A percentile compares a stretch with the other conserved stretches of the same genome.
These are phyloP conservation scores for Penicillium cataractarum DNA, from an alignment of 495 filamentous ascomycete genomes.

Conservation along the genomic window DNA sequence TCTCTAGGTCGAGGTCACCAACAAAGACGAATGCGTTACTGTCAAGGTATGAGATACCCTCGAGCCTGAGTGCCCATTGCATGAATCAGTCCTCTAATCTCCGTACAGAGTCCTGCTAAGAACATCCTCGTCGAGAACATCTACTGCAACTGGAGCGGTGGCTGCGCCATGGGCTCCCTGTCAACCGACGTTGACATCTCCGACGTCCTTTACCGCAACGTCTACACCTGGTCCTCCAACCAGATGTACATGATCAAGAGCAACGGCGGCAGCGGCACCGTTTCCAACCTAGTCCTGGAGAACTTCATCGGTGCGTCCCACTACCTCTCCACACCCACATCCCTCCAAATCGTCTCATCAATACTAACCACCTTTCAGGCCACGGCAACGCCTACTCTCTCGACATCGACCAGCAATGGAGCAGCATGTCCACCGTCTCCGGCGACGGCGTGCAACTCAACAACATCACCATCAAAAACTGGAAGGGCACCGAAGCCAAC, in stretches of 20 bases:
- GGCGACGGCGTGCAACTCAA: constrained; percentile 54
- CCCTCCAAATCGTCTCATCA: constrained; percentile 8
- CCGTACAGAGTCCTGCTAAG: constrained; percentile 39
- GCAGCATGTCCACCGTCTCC: constrained; percentile 34
- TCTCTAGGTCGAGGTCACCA: constrained; percentile 55
- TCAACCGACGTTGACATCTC: constrained; percentile 42
- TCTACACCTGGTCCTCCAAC: constrained; percentile 58
- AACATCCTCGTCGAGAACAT: constrained; percentile 60
- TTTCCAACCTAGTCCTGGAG: constrained; percentile 54
- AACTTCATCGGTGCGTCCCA: constrained; percentile 56
- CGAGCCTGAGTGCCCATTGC: background rate
- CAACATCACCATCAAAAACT: constrained; percentile 58
- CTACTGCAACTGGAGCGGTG: constrained; percentile 61
- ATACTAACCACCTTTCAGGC: constrained; percentile 33
- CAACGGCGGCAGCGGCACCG: constrained; percentile 58
- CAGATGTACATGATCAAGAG: constrained; percentile 69
- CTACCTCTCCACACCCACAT: constrained; percentile 3
- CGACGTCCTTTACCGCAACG: constrained; percentile 52
- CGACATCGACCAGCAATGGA: constrained; percentile 61
- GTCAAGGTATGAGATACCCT: constrained; percentile 42
- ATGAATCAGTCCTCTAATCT: constrained; percentile 13
- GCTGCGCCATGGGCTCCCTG: constrained; percentile 57
- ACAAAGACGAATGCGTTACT: constrained; percentile 60
- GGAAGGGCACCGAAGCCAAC: constrained; percentile 58
- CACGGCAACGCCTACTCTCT: constrained; percentile 56